Conservation (phyloP, 768 basidiomycete species). For the Kockovaella imperatae region DNA sequence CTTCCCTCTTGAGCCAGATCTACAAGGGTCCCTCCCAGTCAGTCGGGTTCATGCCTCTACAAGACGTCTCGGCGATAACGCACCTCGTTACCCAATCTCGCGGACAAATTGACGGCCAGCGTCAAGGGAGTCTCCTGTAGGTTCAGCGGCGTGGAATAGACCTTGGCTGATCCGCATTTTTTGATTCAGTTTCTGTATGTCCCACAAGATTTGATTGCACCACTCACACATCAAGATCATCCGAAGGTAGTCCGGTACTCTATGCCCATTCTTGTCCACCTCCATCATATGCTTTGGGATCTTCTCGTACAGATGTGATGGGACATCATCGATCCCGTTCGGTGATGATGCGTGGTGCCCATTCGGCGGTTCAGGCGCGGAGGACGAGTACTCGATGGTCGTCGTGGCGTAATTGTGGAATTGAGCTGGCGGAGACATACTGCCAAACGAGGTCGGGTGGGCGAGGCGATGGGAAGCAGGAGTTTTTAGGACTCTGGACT, state of each 20-base stretch:
- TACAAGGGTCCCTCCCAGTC: too few relatives aligned
- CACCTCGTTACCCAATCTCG: slow-evolving; percentile 72
- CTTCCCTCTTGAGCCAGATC: slow-evolving; percentile 94
- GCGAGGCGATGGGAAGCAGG: too few relatives aligned
- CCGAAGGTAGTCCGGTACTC: slow-evolving; percentile 39
- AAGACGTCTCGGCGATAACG: too few relatives aligned
- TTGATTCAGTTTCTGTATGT: neutral
- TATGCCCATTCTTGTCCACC: slow-evolving; percentile 14
- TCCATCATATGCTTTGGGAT: slow-evolving; percentile 36
- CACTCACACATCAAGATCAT: slow-evolving; percentile 44
- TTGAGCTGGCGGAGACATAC: too few relatives aligned
- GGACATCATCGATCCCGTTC: slow-evolving; percentile 36
- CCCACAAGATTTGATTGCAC: neutral
- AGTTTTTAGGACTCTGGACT: too few relatives aligned
- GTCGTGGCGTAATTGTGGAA: slow-evolving; percentile 5
- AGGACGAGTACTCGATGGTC: slow-evolving; percentile 42
- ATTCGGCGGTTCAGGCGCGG: slow-evolving; percentile 41
- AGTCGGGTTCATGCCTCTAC: too few relatives aligned
- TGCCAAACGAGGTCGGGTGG: too few relatives aligned
- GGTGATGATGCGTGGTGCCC: too few relatives aligned
- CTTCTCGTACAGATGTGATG: slow-evolving; percentile 43
- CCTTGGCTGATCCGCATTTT: slow-evolving; percentile 31
- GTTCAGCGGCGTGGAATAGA: slow-evolving; percentile 42
- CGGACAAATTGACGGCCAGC: slow-evolving; percentile 73
- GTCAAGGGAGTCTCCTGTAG: slow-evolving; percentile 66